Evolutionary conservation across 441 rosid genomes (phyloP).

Genomic region (Breynia disticha): DNA sequence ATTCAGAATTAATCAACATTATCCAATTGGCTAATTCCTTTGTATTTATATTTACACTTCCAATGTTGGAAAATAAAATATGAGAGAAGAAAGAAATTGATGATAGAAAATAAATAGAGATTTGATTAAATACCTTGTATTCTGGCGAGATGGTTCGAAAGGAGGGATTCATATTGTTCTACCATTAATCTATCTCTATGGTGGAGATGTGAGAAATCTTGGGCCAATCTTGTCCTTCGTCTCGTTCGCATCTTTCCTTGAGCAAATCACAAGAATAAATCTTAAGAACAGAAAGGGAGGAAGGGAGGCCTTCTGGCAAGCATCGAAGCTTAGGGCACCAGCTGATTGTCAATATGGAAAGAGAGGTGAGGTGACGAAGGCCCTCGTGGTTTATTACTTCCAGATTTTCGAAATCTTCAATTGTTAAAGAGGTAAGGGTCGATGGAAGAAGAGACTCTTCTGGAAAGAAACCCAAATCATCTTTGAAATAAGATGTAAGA

Average conservation of each 20-base stretch:
- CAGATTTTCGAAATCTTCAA: constrained; percentile 13
- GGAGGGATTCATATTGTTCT: too few species aligned
- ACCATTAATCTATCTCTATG: constrained; percentile 17
- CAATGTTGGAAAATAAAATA: too few species aligned
- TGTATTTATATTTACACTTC: too few species aligned
- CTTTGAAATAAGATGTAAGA: not conserved
- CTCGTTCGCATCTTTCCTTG: constrained; percentile 10
- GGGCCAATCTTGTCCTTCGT: constrained; percentile 16
- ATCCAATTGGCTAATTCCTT: too few species aligned
- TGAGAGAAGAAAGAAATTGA: too few species aligned
- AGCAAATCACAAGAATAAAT: constrained; percentile 19
- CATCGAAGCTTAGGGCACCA: constrained; percentile 20
- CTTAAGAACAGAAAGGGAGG: not conserved
- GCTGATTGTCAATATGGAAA: constrained; percentile 20
- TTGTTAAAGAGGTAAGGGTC: constrained; percentile 7
- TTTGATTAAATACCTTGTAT: too few species aligned
- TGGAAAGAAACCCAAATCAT: constrained; percentile 25
- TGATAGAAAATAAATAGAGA: too few species aligned
- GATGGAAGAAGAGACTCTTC: constrained; percentile 27
- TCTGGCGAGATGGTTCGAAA: too few species aligned
- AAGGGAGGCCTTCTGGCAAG: constrained; percentile 17
- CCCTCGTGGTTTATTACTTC: constrained; percentile 14
- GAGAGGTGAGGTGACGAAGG: constrained; percentile 17
- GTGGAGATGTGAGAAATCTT: constrained; percentile 18
- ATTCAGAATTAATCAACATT: too few species aligned